Percentiles rank a stretch among this genome's conserved stretches.
These are phyloP conservation scores for Camptophora hylomeconis DNA, from an alignment of 2,329 filamentous ascomycete species.

Conservation along the genomic window DNA sequence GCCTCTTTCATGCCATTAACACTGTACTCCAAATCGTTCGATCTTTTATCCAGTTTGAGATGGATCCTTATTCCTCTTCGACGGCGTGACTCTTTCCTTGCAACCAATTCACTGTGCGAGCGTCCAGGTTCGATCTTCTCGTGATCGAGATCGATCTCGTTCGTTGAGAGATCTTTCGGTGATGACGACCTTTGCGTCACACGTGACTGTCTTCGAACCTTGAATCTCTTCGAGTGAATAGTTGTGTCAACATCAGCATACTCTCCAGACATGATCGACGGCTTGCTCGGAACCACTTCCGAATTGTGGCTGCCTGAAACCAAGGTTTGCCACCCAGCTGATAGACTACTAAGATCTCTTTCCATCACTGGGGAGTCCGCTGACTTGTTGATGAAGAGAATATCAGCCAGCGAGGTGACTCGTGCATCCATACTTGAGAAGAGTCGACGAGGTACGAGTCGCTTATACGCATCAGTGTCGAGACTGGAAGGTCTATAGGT, in stretches of 20 bases:
- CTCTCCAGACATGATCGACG: conserved; percentile 15
- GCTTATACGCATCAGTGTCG: conserved; percentile 9
- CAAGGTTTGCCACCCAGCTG: conserved; percentile 4
- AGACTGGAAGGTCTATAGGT: conserved; percentile 13
- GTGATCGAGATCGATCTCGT: not conserved
- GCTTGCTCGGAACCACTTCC: too few species aligned
- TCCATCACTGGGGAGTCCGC: too few species aligned
- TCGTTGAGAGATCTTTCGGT: not conserved
- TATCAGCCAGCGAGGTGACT: conserved; percentile 15
- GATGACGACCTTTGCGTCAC: not conserved
- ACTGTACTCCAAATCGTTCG: not conserved
- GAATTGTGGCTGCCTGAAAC: too few species aligned
- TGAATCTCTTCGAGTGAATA: conserved; percentile 9
- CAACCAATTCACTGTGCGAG: conserved; percentile 12
- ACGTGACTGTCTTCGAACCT: conserved; percentile 5
- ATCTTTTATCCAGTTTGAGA: not conserved
- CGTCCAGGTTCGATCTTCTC: conserved; percentile 1
- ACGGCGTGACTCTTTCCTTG: conserved; percentile 9
- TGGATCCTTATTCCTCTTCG: conserved; percentile 8
- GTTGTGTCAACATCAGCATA: conserved; percentile 14
- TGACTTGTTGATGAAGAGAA: too few species aligned
- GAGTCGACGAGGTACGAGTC: conserved; percentile 13
- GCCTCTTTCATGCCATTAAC: not conserved
- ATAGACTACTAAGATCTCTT: conserved; percentile 3
- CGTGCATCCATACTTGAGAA: conserved; percentile 15